Evolutionary conservation across 2,329 filamentous ascomycete species (phyloP), one percentile per base, ranked within the genome.

Genomic region (Fragosphaeria purpurea): DNA sequence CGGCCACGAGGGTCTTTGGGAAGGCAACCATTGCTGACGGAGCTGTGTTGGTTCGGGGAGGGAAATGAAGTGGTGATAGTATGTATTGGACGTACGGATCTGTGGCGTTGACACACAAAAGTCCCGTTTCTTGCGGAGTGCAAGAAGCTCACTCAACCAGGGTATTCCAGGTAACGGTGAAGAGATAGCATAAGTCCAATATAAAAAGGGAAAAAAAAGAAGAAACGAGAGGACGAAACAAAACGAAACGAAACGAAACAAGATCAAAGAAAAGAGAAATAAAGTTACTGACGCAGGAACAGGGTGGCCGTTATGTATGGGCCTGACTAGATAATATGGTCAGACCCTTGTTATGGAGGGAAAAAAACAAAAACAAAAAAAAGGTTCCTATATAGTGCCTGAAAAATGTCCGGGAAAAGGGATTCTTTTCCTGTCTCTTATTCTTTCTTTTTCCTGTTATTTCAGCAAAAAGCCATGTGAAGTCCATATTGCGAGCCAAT

Each of bases 1-100:
- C 48, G 41, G 54, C 54, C 53, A 56, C 57, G 9, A 58, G 39
- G 45, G 49, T 54, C 41, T 56, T 45, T 47, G 59, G 47, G 6
- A 38, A 43, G 39, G 31, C 50, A 49, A 53, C 55, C 59, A 61
- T 61, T n/a, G 22, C 48, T 37, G 30, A 8, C 3, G 22, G 22
- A 22, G 22, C 22, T 22, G 22, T 22, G 22, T 22, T 22, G 22
- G 3, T 22, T 22, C 22, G 22, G 22, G 22, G 30, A 47, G 8
- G 33, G 11, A 41, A 41, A 41, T 22, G 34, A 7, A 46, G 34
- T 6, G 33, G 30, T 12, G 22, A 34, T 35, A 49, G 22, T 13
- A 34, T 39, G 12, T 5, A 8, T 11, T 22, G 41, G 38, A 40
- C 6, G 7, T 7, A 32, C 32, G 32, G 32, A 22, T 22, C 22